Base-by-base conservation (phyloP, 345 rosid genomes). In the Citrus trifoliata region DNA sequence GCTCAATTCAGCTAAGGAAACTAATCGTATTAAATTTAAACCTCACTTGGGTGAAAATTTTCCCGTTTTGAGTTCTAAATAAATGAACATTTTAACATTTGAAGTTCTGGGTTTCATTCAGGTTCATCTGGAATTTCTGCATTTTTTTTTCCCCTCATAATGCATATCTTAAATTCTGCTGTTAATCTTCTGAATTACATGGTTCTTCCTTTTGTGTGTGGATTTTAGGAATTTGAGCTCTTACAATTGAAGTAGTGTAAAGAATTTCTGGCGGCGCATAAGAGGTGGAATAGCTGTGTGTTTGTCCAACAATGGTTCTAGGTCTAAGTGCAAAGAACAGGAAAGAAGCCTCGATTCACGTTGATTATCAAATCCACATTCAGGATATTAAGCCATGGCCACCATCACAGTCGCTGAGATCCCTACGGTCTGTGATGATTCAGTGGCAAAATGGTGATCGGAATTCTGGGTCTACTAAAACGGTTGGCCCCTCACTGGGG, bases 361-460 rank as follows among this genome's bases (percentile, higher is more conserved):
- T 89, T 48, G 84, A 88, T 80, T 95, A 93, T 80, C 24, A 87
- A 24, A 83, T 95, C 78, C 92, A 90, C 81, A 81, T 95, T 84
- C 93, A 87, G 80, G 97, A 95, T 68, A 82, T 95, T 86, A 93
- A 88, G 85, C 99, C 97, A 48, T 95, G 99, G 99, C 99, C 99
- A 7, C 99, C 99, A 42, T 92, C 99, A 28, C 98, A 95, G 79
- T 92, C 99, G 19, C 88, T 95, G 67, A 82, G 89, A 77, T 91
- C 97, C 27, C 88, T 95, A 6, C 93, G 98, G 55, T 92, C 99
- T 21, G 97, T 92, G 74, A 67, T 92, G 10, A 86, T 95, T 51
- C 99, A 91, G 58, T 95, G 99, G 99, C 97, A 92, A 85, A 90
- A 93, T 38, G 96, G 97, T 67, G 93, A 85, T 70, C 90, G 89